These are phyloP conservation scores for Lentinula boryana DNA, from an alignment of 768 basidiomycete species.

Conservation along the genomic window DNA sequence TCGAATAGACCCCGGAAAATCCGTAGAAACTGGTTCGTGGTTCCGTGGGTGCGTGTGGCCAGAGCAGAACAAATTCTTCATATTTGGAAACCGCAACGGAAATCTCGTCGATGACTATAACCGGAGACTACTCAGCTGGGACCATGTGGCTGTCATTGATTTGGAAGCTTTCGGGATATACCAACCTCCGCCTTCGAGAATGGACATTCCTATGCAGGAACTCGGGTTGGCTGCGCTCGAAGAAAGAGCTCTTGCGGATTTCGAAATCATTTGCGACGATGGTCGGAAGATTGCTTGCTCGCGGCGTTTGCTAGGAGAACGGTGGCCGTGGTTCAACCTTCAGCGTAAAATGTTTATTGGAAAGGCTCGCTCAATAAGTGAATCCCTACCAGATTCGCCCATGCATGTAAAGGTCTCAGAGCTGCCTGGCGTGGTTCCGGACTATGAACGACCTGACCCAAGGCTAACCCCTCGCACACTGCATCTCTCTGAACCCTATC, in stretches of 20 bases:
- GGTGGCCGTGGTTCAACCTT: constrained; percentile 94
- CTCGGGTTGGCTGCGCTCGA: constrained; percentile 81
- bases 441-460: constrained; percentile 60
- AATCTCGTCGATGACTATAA: constrained; percentile 93
- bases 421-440: constrained; percentile 43
- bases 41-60: constrained; percentile 88
- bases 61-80: constrained; percentile 76
- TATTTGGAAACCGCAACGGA: constrained; percentile 86
- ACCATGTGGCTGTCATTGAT: constrained; percentile 86
- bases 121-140: constrained; percentile 84
- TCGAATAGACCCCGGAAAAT: constrained; percentile 83
- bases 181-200: constrained; percentile 66
- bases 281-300: constrained; percentile 80
- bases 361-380: constrained; percentile 49
- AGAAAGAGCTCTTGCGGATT: constrained; percentile 78
- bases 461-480: constrained; percentile 76
- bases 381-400: constrained; percentile 51
- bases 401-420: constrained; percentile 63
- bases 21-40: constrained; percentile 87
- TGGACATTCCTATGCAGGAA: constrained; percentile 72
- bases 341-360: constrained; percentile 56
- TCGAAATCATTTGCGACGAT: constrained; percentile 90
- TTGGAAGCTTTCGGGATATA: constrained; percentile 96
- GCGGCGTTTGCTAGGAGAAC: constrained; percentile 74
- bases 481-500: constrained; percentile 82